Percentiles rank a stretch among this genome's conserved stretches.
phyloP scores from a whole-genome alignment of 768 basidiomycete species.

The Amanita subjunquillea region DNA sequence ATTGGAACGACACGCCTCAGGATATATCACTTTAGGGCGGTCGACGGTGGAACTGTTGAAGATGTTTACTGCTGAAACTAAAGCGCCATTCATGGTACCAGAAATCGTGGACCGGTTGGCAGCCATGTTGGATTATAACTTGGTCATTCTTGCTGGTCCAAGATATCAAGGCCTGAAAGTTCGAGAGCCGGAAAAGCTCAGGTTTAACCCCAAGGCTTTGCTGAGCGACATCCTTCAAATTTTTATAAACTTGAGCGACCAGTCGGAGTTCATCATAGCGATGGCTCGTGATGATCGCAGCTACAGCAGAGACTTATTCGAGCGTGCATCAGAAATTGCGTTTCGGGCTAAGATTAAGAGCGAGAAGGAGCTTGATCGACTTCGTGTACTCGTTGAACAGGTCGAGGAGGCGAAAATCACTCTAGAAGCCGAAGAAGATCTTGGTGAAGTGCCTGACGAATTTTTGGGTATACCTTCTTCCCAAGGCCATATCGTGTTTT shows the following conservation, averaged over 20 bases:
- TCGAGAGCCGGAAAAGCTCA: constrained; percentile 77
- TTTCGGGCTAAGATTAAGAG: constrained; percentile 58
- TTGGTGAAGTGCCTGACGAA: constrained; percentile 92
- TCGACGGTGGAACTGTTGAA: constrained; percentile 88
- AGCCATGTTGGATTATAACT: constrained; percentile 93
- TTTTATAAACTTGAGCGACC: constrained; percentile 79
- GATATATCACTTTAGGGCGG: constrained; percentile 78
- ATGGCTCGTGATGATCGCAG: constrained; percentile 93
- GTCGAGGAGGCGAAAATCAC: constrained; percentile 78
- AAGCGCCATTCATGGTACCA: constrained; percentile 87
- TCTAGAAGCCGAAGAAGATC: constrained; percentile 83
- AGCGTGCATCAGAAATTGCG: constrained; percentile 62
- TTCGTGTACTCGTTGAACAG: constrained; percentile 61
- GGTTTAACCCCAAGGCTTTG: constrained; percentile 76
- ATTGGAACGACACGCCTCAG: constrained; percentile 78
- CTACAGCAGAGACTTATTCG: constrained; percentile 79
- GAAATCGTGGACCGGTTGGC: constrained; percentile 95
- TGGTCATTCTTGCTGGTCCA: constrained; percentile 83
- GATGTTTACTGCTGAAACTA: constrained; percentile 86
- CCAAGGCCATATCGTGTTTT: not conserved
- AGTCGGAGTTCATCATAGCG: constrained; percentile 69
- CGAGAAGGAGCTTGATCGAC: constrained; percentile 60
- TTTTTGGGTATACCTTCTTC: constrained; percentile 60
- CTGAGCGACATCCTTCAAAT: constrained; percentile 84
- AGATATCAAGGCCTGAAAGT: constrained; percentile 81